Evolutionary conservation across 129 eudicot species (phyloP), one percentile per base, ranked within the genome.

Genomic region (Gnaphalium uliginosum): DNA sequence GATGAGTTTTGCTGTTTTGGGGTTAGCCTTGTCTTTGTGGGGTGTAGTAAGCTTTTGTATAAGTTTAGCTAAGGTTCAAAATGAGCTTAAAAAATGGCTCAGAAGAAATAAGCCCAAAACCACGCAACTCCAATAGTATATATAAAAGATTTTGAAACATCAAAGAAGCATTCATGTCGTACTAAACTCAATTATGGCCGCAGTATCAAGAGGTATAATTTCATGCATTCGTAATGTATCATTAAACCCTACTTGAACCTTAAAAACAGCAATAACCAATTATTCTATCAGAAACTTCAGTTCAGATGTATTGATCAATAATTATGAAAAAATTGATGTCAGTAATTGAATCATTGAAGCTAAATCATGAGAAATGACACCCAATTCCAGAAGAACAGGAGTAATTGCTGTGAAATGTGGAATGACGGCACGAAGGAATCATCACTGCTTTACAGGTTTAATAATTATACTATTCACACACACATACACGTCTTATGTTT

Each of bases 381-480:
- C 84, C 3, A 63, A 79, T 17, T 94, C 97, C 8, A 91, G 25
- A 75, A 81, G 98, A 72, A 91, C 98, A 1, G 98, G 98, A 1
- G 84, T 87, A 4, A 94, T 94, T 17, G 98, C 97, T 8, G 85
- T 94, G 25, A 94, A 91, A 80, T 94, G 99, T 74, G 99, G 99
- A 56, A 94, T 94, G 99, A 87, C 90, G 9, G 97, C 96, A 0
- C 32, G 32, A 29, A 29, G 32, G 32, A 3, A 3, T 29, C 4
- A 27, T 27, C 2, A 29, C 32, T 29, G 32, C 32, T 29, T 29
- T 29, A 29, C 32, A 29, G 32, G 32, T 29, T 29, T 29, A 0
- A 29, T 29, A 2, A 6, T 41, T 41, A 11, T n/a, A n/a, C n/a
- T n/a, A n/a, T n/a, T n/a, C n/a, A n/a, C n/a, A n/a, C n/a, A n/a